Percentiles rank a stretch among this genome's conserved stretches.
Evolutionary conservation across 192 early-diverging fungal genomes (phyloP).

Genomic region (Coemansia sp.): DNA sequence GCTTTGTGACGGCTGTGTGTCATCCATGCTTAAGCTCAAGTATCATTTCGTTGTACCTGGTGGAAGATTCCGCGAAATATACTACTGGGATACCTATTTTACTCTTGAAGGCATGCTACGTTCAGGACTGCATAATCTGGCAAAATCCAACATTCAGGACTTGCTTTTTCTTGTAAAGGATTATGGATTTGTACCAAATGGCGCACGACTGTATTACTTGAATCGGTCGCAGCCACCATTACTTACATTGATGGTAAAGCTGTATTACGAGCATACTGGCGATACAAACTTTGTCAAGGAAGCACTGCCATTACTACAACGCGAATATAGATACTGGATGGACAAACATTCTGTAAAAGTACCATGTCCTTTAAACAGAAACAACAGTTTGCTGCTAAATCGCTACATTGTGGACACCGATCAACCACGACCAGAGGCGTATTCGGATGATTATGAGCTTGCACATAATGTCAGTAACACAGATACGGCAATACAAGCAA

Average conservation of each 20-base stretch:
- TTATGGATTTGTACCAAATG: conserved; percentile 74
- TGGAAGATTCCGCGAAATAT: conserved; percentile 70
- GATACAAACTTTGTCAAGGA: conserved; percentile 50
- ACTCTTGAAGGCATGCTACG: conserved; percentile 64
- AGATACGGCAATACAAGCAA: conserved; percentile 11
- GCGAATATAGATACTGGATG: conserved; percentile 66
- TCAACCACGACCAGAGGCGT: conserved; percentile 67
- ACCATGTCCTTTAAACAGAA: not conserved
- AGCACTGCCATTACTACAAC: conserved; percentile 58
- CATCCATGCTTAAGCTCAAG: conserved; percentile 58
- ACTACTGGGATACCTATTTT: conserved; percentile 77
- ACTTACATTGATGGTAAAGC: conserved; percentile 65
- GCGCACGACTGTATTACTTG: conserved; percentile 71
- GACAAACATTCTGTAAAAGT: conserved; percentile 56
- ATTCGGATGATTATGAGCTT: conserved; percentile 59
- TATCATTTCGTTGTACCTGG: conserved; percentile 71
- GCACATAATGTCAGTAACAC: conserved; percentile 48
- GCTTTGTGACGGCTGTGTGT: conserved; percentile 59
- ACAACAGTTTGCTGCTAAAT: conserved; percentile 27
- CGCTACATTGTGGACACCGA: conserved; percentile 59
- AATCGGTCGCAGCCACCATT: conserved; percentile 76
- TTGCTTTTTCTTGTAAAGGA: conserved; percentile 60
- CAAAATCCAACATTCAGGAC: conserved; percentile 59
- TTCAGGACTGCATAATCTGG: conserved; percentile 55
- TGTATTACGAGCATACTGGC: conserved; percentile 57